A percentile compares a stretch with the other conserved stretches of the same genome.
phyloP scores from a whole-genome alignment of 164 flowering plant genomes.

The Stephania japonica region DNA sequence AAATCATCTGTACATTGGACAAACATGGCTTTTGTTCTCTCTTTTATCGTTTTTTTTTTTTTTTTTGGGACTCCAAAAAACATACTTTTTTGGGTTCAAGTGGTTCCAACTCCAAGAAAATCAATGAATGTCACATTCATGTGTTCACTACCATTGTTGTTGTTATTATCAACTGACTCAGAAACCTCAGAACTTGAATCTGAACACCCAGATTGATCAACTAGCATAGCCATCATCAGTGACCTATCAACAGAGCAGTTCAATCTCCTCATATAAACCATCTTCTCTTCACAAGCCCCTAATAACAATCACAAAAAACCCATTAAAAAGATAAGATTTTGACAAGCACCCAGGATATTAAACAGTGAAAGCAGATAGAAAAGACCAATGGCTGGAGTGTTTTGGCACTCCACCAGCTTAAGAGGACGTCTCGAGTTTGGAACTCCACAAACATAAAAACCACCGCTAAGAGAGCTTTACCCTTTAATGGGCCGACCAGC shows the following conservation, averaged over 20 bases:
- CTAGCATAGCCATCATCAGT: constrained; percentile 1
- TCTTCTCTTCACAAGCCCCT: constrained; percentile 6
- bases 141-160: constrained; percentile 16
- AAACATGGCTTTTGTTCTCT: constrained; percentile 1
- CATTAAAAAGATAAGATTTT: background rate
- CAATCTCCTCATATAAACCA: constrained; percentile 4
- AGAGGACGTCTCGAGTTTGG: too few species aligned
- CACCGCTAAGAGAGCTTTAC: too few species aligned
- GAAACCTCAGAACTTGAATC: constrained; percentile 38
- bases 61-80: background rate
- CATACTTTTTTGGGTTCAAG: constrained; percentile 8
- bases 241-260: background rate
- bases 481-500: too few species aligned
- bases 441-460: too few species aligned
- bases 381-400: too few species aligned
- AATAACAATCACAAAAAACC: background rate
- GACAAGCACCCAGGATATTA: background rate
- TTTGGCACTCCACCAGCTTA: too few species aligned
- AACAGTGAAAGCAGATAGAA: background rate
- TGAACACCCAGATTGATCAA: constrained; percentile 12
- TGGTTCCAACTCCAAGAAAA: constrained; percentile 60
- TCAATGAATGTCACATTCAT: constrained; percentile 40
- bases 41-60: background rate
- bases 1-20: constrained; percentile 15
- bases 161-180: constrained; percentile 32